These are phyloP conservation scores for Myriosclerotinia duriaeana DNA, from an alignment of 2,329 filamentous ascomycete species.

Conservation along the genomic window DNA sequence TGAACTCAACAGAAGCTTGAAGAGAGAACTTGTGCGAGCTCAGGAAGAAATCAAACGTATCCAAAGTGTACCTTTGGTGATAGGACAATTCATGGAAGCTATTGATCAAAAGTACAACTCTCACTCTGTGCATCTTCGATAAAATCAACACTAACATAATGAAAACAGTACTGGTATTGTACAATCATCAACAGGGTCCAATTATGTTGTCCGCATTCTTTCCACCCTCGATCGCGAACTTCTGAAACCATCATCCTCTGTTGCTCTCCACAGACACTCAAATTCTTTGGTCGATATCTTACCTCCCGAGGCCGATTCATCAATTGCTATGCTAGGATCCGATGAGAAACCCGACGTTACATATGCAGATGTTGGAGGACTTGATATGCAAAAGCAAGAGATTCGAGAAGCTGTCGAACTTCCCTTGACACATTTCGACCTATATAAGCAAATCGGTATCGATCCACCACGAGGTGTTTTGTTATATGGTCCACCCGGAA, in stretches of 20 bases:
- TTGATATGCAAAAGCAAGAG: conserved; percentile 99
- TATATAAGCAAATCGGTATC: conserved; percentile 99
- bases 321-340: conserved; percentile 94
- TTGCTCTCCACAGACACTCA: conserved; percentile 95
- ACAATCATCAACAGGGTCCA: conserved; percentile 95
- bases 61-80: conserved; percentile 95
- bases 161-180: conserved; percentile 84
- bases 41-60: conserved; percentile 99
- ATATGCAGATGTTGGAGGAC: conserved; percentile 93
- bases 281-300: conserved; percentile 98
- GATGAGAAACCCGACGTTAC: conserved; percentile 98
- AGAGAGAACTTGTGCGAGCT: conserved; percentile 92
- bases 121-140: not conserved
- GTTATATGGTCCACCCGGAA: conserved; percentile 92
- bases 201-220: conserved; percentile 97
- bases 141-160: conserved; percentile 27
- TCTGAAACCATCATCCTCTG: conserved; percentile 95
- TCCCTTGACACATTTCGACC: conserved; percentile 93
- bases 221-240: conserved; percentile 97
- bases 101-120: conserved; percentile 90
- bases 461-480: conserved; percentile 95
- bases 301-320: conserved; percentile 97
- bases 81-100: conserved; percentile 99
- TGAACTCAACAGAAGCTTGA: conserved; percentile 68
- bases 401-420: conserved; percentile 97